Conservation (phyloP, 2,329 filamentous ascomycete species). For the Colletotrichum cordylinicola region DNA sequence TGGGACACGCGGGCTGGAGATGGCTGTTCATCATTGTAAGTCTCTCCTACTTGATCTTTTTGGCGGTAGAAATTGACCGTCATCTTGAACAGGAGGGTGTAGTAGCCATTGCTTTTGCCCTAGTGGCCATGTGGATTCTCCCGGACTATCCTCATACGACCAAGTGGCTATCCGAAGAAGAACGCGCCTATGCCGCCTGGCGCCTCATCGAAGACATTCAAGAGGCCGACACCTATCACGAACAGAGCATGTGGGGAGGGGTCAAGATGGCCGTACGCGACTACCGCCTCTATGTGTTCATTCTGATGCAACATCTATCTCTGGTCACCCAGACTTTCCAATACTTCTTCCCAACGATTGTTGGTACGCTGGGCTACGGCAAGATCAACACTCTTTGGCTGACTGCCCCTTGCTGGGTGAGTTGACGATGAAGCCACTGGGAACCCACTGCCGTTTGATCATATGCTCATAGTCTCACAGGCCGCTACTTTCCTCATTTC, state of each 20-base stretch:
- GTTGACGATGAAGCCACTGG: constrained; percentile 5
- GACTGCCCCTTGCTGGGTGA: constrained; percentile 62
- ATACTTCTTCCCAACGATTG: constrained; percentile 71
- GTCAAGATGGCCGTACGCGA: constrained; percentile 54
- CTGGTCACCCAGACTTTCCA: constrained; percentile 62
- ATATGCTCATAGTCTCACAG: constrained; percentile 19
- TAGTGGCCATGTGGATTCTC: constrained; percentile 41
- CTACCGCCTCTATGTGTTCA: constrained; percentile 57
- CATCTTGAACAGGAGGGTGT: constrained; percentile 37
- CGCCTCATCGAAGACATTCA: constrained; percentile 54
- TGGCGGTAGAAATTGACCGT: neutral
- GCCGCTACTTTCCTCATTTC: constrained; percentile 60
- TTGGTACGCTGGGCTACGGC: constrained; percentile 64
- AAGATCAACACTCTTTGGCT: constrained; percentile 60
- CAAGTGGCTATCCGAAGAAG: constrained; percentile 54
- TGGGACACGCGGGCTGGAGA: constrained; percentile 28
- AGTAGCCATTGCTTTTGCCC: constrained; percentile 42
- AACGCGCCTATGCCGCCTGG: constrained; percentile 59
- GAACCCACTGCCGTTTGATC: neutral
- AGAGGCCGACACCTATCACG: constrained; percentile 45
- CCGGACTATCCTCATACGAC: constrained; percentile 61
- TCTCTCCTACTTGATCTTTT: neutral
- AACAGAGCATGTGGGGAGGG: constrained; percentile 46
- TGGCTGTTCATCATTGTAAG: constrained; percentile 35
- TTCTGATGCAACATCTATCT: constrained; percentile 58